These are phyloP conservation scores for Mucor racemosus DNA, from an alignment of 371 early-diverging fungal species.

Conservation along the genomic window DNA sequence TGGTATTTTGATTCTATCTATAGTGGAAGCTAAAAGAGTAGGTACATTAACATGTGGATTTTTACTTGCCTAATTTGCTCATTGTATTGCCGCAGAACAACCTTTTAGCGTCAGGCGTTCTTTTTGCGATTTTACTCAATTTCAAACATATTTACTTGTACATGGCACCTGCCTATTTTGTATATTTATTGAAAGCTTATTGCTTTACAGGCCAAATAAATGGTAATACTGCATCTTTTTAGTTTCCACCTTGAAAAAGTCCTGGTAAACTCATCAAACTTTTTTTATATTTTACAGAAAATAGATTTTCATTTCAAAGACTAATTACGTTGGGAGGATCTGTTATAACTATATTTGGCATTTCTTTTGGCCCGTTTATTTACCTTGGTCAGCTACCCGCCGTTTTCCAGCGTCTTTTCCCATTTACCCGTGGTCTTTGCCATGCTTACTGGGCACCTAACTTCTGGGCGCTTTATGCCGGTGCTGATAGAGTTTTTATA, in stretches of 20 bases:
- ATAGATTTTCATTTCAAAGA: slow-evolving; percentile 42
- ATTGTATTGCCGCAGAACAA: slow-evolving; percentile 47
- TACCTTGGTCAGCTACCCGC: slow-evolving; percentile 72
- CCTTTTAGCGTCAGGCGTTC: slow-evolving; percentile 70
- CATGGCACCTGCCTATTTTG: slow-evolving; percentile 93
- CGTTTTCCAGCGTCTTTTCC: slow-evolving; percentile 88
- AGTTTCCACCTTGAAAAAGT: not conserved
- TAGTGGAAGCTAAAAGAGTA: slow-evolving; percentile 78
- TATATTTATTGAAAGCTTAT: slow-evolving; percentile 85
- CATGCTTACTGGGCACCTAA: slow-evolving; percentile 99
- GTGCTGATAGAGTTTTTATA: slow-evolving; percentile 78
- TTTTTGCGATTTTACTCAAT: slow-evolving; percentile 89
- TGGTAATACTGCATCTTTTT: not conserved
- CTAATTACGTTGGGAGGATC: slow-evolving; percentile 68
- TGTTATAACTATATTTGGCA: slow-evolving; percentile 70
- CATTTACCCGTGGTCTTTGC: slow-evolving; percentile 94
- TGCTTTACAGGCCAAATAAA: slow-evolving; percentile 57
- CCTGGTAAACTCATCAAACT: not conserved
- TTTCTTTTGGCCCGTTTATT: slow-evolving; percentile 87
- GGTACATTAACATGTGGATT: slow-evolving; percentile 6
- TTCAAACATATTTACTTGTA: slow-evolving; percentile 98
- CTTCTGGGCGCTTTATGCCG: slow-evolving; percentile 94
- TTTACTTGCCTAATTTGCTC: not conserved
- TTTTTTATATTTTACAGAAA: slow-evolving; percentile 5
- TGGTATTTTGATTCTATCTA: slow-evolving; percentile 84